Evolutionary conservation across 352 stramenopile species (phyloP).

Genomic region (Paralagenidium karlingii): DNA sequence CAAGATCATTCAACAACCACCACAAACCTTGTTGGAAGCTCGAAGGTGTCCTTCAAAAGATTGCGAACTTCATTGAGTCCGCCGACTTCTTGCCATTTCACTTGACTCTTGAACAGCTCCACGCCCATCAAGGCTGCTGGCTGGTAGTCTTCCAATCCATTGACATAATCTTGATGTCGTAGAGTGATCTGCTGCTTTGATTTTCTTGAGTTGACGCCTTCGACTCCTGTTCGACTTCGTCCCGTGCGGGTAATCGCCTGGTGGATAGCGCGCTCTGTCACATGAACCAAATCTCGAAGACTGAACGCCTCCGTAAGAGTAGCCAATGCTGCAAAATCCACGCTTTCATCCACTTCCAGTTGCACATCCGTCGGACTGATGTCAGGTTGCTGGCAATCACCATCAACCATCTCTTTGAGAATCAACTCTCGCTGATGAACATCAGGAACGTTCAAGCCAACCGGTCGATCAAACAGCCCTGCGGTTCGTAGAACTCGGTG

Average conservation of each 20-base stretch:
- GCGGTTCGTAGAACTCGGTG: slow-evolving; percentile 49
- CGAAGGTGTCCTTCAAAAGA: slow-evolving; percentile 83
- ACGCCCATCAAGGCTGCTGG: slow-evolving; percentile 68
- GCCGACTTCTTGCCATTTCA: slow-evolving; percentile 82
- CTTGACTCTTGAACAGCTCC: slow-evolving; percentile 73
- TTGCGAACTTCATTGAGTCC: slow-evolving; percentile 65
- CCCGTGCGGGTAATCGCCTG: slow-evolving; percentile 9
- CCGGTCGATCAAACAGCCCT: slow-evolving; percentile 54
- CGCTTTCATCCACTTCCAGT: slow-evolving; percentile 26
- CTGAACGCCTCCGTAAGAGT: slow-evolving; percentile 72
- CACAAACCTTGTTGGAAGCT: slow-evolving; percentile 81
- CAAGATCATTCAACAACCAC: slow-evolving; percentile 12
- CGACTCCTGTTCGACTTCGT: too few species aligned
- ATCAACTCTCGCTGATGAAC: slow-evolving; percentile 45
- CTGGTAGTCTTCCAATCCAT: slow-evolving; percentile 67
- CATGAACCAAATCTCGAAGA: slow-evolving; percentile 60
- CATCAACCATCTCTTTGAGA: slow-evolving; percentile 37
- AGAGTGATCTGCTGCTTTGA: neutral
- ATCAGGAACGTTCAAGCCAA: slow-evolving; percentile 46
- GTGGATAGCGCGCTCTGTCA: slow-evolving; percentile 53
- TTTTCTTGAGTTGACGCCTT: neutral
- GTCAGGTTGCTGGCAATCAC: slow-evolving; percentile 11
- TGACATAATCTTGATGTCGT: slow-evolving; percentile 57
- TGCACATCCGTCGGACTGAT: neutral
- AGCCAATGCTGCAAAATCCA: slow-evolving; percentile 46